Conservation (phyloP, 116 monocot genomes). For the Phalaenopsis hybrid region DNA sequence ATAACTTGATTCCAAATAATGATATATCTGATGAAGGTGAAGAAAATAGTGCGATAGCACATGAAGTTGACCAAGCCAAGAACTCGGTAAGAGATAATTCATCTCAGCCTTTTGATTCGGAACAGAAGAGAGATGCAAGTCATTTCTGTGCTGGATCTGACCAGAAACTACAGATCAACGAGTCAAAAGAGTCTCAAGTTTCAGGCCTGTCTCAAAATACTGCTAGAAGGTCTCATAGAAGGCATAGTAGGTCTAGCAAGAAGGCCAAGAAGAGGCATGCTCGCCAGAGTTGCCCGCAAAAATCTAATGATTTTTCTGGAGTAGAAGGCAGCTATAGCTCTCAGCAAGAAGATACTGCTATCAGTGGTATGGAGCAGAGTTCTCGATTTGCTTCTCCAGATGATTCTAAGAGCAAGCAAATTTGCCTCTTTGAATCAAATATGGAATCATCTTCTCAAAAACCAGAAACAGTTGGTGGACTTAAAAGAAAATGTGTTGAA, state of each 20-base stretch:
- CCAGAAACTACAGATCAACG: conserved; percentile 28
- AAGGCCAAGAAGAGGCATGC: conserved; percentile 94
- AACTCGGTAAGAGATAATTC: conserved; percentile 39
- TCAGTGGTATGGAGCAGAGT: conserved; percentile 66
- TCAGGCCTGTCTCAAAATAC: conserved; percentile 47
- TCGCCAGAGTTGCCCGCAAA: conserved; percentile 57
- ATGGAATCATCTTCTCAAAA: conserved; percentile 56
- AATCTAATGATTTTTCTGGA: conserved; percentile 57
- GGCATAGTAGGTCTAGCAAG: conserved; percentile 72
- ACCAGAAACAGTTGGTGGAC: conserved; percentile 10
- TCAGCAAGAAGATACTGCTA: conserved; percentile 55
- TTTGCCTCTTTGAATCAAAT: conserved; percentile 41
- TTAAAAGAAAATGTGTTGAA: conserved; percentile 34
- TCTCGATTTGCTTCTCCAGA: conserved; percentile 91
- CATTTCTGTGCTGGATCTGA: conserved; percentile 30
- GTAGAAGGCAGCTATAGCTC: conserved; percentile 61
- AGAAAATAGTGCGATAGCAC: conserved; percentile 45
- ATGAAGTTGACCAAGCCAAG: conserved; percentile 43
- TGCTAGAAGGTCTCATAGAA: conserved; percentile 13
- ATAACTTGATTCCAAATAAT: conserved; percentile 70
- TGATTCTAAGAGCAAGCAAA: conserved; percentile 64
- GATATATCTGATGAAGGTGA: conserved; percentile 80
- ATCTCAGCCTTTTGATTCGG: conserved; percentile 24
- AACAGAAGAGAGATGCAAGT: conserved; percentile 37
- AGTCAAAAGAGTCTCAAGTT: conserved; percentile 47